Percentiles rank a stretch among this genome's conserved stretches.
Evolutionary conservation across 768 basidiomycete species (phyloP).

Genomic region (Asterophora lycoperdoides): DNA sequence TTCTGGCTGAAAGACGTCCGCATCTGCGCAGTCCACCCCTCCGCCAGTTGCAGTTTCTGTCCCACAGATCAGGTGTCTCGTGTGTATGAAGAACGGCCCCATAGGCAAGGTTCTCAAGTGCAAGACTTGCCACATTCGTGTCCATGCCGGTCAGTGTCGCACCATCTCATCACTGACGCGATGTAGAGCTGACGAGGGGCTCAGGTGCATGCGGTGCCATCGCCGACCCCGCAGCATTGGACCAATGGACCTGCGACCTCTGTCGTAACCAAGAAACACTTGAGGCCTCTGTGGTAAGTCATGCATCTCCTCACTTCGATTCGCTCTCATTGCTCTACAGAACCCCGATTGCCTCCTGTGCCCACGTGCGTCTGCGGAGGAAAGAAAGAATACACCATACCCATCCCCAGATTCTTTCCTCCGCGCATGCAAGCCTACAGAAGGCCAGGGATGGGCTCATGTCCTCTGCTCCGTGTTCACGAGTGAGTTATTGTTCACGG

Average conservation of each 20-base stretch:
- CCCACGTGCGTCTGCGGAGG: slow-evolving; percentile 53
- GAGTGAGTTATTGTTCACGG: slow-evolving; percentile 79
- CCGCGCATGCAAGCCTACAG: slow-evolving; percentile 82
- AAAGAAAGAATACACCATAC: slow-evolving; percentile 41
- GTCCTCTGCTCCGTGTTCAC: slow-evolving; percentile 85
- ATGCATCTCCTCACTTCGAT: slow-evolving; percentile 2
- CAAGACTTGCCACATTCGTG: slow-evolving; percentile 70
- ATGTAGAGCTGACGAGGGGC: neutral
- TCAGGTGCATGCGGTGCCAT: slow-evolving; percentile 66
- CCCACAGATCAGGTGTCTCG: slow-evolving; percentile 68
- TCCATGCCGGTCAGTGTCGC: slow-evolving; percentile 65
- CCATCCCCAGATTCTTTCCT: slow-evolving; percentile 61
- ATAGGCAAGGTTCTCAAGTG: slow-evolving; percentile 78
- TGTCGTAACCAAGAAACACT: slow-evolving; percentile 80
- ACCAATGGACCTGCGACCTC: slow-evolving; percentile 83
- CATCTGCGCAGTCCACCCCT: slow-evolving; percentile 55
- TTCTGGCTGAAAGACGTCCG: slow-evolving; percentile 35
- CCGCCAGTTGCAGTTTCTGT: slow-evolving; percentile 51
- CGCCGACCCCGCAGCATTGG: slow-evolving; percentile 56
- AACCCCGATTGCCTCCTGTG: slow-evolving; percentile 84
- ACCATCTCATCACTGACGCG: neutral
- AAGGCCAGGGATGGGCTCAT: slow-evolving; percentile 92
- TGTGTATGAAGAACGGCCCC: slow-evolving; percentile 73
- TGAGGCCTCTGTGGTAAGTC: slow-evolving; percentile 76
- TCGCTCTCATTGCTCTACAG: slow-evolving; percentile 33